phyloP scores from a whole-genome alignment of 2,329 filamentous ascomycete species.

The Aureobasidium namibiae region DNA sequence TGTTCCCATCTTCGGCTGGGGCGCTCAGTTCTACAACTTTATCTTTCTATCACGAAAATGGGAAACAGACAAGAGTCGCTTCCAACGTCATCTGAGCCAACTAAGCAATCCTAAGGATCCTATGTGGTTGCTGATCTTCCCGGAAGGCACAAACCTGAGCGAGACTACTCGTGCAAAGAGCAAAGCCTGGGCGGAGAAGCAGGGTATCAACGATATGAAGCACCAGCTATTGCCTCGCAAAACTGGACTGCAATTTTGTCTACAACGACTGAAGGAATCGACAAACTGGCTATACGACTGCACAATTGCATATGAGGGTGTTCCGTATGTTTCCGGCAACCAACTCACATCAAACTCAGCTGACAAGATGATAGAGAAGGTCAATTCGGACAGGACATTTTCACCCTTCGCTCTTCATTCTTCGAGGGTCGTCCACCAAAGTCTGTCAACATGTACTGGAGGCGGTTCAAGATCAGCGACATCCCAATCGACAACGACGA shows the following conservation, averaged over 20 bases:
- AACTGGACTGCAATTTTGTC: conserved; percentile 68
- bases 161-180: conserved; percentile 60
- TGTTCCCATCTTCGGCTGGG: conserved; percentile 67
- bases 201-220: conserved; percentile 55
- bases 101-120: conserved; percentile 61
- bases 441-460: conserved; percentile 91
- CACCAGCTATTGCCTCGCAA: conserved; percentile 68
- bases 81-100: conserved; percentile 62
- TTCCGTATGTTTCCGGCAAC: conserved; percentile 52
- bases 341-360: conserved; percentile 11
- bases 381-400: conserved; percentile 75
- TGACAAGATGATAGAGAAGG: conserved; percentile 24
- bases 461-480: conserved; percentile 68
- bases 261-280: conserved; percentile 62
- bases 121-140: conserved; percentile 84
- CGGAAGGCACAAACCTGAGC: conserved; percentile 78
- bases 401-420: conserved; percentile 74
- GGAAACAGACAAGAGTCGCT: conserved; percentile 63
- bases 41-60: conserved; percentile 83
- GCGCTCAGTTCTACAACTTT: conserved; percentile 77
- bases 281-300: conserved; percentile 82
- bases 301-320: conserved; percentile 84
- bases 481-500: conserved; percentile 67
- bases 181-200: conserved; percentile 67
- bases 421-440: conserved; percentile 78